Percentiles rank a stretch among this genome's conserved stretches.
phyloP scores from a whole-genome alignment of 768 basidiomycete genomes.

The Pholiota conissans region DNA sequence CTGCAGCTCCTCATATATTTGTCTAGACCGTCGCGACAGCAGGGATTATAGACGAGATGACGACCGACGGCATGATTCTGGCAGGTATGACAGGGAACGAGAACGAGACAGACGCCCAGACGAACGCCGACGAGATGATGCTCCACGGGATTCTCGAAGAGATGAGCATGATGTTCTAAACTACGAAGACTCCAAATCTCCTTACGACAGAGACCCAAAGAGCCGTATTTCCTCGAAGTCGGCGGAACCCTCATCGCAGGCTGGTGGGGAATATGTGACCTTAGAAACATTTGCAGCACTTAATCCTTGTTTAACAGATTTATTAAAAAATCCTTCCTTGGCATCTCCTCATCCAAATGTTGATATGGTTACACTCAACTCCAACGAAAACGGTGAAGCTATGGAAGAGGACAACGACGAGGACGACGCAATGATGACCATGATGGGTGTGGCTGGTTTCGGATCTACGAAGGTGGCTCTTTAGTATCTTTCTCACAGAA shows the following conservation, averaged over 20 bases:
- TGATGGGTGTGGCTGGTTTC: conserved; percentile 90
- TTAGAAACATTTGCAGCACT: no score
- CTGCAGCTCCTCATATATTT: not conserved
- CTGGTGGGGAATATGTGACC: no score
- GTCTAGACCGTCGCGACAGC: conserved; percentile 25
- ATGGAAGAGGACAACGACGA: conserved; percentile 62
- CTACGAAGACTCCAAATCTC: conserved; percentile 12
- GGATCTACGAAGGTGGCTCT: conserved; percentile 79
- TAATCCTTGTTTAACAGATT: no score
- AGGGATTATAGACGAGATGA: conserved; percentile 40
- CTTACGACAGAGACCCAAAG: conserved; percentile 12
- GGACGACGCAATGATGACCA: conserved; percentile 80
- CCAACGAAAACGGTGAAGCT: conserved; percentile 46
- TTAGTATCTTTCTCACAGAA: not conserved
- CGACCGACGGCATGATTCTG: conserved; percentile 32
- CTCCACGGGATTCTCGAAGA: conserved; percentile 33
- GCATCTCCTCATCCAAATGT: conserved; percentile 29
- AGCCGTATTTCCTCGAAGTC: conserved; percentile 9
- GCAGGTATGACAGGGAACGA: conserved; percentile 32
- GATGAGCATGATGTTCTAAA: conserved; percentile 29
- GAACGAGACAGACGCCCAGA: conserved; percentile 34
- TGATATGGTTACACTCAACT: conserved; percentile 41
- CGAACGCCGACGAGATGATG: conserved; percentile 34
- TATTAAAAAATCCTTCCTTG: no score
- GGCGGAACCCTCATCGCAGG: conserved; percentile 7